Conservation (phyloP, 495 filamentous ascomycete genomes). For the Penicillium angulare region DNA sequence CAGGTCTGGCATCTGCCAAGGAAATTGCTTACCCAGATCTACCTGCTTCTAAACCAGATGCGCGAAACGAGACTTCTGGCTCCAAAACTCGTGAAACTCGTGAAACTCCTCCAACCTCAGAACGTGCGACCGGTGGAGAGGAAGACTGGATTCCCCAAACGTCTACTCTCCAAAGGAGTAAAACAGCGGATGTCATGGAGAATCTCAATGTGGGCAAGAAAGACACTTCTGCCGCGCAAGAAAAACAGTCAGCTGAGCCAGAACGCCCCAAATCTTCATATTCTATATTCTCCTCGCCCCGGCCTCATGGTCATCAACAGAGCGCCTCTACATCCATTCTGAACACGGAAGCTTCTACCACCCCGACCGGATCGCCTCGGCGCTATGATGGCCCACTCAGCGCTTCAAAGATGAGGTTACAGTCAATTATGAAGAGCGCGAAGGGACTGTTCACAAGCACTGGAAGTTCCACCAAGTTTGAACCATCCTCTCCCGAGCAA, state of each 20-base stretch:
- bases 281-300: slow-evolving; percentile 45
- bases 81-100: slow-evolving; percentile 28
- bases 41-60: slow-evolving; percentile 39
- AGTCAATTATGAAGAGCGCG: slow-evolving; percentile 82
- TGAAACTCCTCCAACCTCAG: slow-evolving; percentile 17
- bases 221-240: not conserved
- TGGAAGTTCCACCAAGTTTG: slow-evolving; percentile 70
- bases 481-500: slow-evolving; percentile 48
- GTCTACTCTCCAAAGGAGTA: slow-evolving; percentile 52
- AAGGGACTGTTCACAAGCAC: slow-evolving; percentile 80
- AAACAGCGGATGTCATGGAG: slow-evolving; percentile 60
- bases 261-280: slow-evolving; percentile 46
- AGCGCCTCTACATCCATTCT: slow-evolving; percentile 63
- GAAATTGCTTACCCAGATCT: slow-evolving; percentile 58
- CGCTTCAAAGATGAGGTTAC: slow-evolving; percentile 83
- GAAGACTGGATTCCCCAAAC: slow-evolving; percentile 77
- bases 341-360: slow-evolving; percentile 49
- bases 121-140: slow-evolving; percentile 54
- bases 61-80: slow-evolving; percentile 26
- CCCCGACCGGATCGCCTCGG: slow-evolving; percentile 70
- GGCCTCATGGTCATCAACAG: slow-evolving; percentile 55
- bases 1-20: slow-evolving; percentile 27
- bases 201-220: slow-evolving; percentile 31
- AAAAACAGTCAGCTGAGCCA: slow-evolving; percentile 21
- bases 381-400: slow-evolving; percentile 77